Evolutionary conservation across 139 green algal genomes (phyloP).

Genomic region (Coelastrella sp.): DNA sequence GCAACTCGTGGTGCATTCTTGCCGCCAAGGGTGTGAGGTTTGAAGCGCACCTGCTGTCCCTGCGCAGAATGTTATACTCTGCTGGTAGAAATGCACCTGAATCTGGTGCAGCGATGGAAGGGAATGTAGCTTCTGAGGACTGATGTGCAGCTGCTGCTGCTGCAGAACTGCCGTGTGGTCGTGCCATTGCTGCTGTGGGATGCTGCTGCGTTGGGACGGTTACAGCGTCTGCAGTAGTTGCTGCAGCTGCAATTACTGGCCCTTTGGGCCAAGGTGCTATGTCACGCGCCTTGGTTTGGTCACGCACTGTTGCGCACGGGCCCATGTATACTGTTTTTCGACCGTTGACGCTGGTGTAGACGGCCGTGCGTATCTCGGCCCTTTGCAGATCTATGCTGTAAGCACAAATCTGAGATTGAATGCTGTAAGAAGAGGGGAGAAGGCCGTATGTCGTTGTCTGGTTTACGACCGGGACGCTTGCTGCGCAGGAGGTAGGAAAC

Average conservation of each 20-base stretch:
- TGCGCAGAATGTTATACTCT: not conserved
- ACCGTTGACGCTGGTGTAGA: not conserved
- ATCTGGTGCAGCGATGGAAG: not conserved
- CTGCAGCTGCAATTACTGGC: not conserved
- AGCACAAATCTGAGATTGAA: not conserved
- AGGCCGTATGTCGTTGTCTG: too few species aligned
- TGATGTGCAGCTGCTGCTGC: not conserved
- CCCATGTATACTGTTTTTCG: not conserved
- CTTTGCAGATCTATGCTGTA: not conserved
- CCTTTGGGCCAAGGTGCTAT: not conserved
- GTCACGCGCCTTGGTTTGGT: not conserved
- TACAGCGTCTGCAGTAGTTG: not conserved
- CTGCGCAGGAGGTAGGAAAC: too few species aligned
- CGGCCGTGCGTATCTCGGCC: not conserved
- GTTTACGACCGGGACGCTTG: too few species aligned
- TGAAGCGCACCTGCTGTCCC: conserved; percentile 3
- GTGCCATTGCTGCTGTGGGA: not conserved
- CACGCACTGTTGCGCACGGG: not conserved
- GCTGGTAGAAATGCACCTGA: not conserved
- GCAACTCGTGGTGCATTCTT: not conserved
- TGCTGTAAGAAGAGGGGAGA: not conserved
- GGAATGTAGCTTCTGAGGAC: not conserved
- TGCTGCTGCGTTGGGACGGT: not conserved
- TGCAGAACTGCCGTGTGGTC: not conserved
- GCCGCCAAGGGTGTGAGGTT: not conserved